Base-by-base conservation (phyloP, 2,329 filamentous ascomycete genomes). In the Dendryphion nanum region DNA sequence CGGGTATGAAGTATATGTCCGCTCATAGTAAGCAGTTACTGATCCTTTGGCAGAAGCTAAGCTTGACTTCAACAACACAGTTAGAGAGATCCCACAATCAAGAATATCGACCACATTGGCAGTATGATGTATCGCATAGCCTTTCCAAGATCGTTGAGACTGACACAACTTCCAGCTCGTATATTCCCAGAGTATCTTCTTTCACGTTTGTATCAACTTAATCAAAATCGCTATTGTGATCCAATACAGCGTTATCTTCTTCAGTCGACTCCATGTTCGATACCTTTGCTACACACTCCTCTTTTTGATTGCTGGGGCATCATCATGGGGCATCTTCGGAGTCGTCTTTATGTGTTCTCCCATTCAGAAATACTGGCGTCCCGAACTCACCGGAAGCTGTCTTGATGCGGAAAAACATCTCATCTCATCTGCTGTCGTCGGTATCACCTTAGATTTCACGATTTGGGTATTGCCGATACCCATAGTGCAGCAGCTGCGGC, bases 401-500 rank as follows among this genome's bases (percentile, higher is more conserved):
- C 51, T 46, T 37, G 35, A 58, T 33, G 44, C 51, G 2, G 43
- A 57, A 28, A 24, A 19, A 5, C 59, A 59, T 31, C 63, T 58
- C 33, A 48, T 45, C 33, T 50, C 48, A 6, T 53, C 50, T 2
- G 53, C 57, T 3, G 42, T 55, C 6, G 38, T 62, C 8, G 56
- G 59, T 1, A 55, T 63, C 16, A 33, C 52, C 5, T 45, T 62
- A 18, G 61, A 65, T 23, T 55, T 57, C 42, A 41, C 51, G 7
- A 49, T 63, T 1, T 63, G 60, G 57, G 6, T 62, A 2, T 33
- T 63, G n/a, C 61, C 61, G 4, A 58, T 63, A 38, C 55, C 55
- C 1, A 40, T 60, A 6, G 38, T 63, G 14, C 38, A 52, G 19
- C 50, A 43, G 12, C 42, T 70, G 34, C 57, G 45, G 6, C 37